Base-by-base conservation (phyloP, 768 basidiomycete species). In the Suillus spraguei region DNA sequence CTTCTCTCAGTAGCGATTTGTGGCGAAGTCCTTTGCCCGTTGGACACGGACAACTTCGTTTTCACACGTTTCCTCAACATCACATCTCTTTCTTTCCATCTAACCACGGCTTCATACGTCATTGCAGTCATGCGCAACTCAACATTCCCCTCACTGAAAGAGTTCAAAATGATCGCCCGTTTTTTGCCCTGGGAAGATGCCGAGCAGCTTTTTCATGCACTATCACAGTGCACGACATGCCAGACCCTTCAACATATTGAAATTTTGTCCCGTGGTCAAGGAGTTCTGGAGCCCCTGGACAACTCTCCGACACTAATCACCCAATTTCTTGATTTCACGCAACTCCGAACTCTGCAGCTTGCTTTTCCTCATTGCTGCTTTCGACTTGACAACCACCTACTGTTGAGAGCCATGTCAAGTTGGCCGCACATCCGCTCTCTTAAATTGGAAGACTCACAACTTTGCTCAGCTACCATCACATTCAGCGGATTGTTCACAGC, bases 31-130 rank as follows among this genome's bases (percentile, higher is more conserved):
- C 10, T n/a, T 33, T 53, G 20, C 52, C 52, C 52, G 11, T 53
- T 53, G 33, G 52, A 53, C 52, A 53, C 5, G 33, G 52, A 53
- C 35, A 53, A 53, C 20, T 53, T 53, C 20, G 6, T 13, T 35
- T 35, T 35, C 52, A 35, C 52, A 53, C 32, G 5, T 13, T 53
- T 35, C 52, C 52, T 53, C 52, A 53, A 53, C 33, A 20, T 53
- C 52, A 53, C 52, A 11, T 3, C 52, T n/a, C 52, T 53, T 53
- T 53, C 52, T n/a, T 53, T 53, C 20, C 33, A 53, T 53, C 32
- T 53, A n/a, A 53, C 33, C 20, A 33, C 52, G 11, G 52, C 52
- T 13, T 33, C 52, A 35, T 53, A 53, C 32, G 52, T 35, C 20
- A 53, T 33, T 33, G 20, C 52, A 35, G 20, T 53, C 5, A 33